phyloP scores from a whole-genome alignment of 2,329 filamentous ascomycete genomes.

The Ophiostoma ulmi region DNA sequence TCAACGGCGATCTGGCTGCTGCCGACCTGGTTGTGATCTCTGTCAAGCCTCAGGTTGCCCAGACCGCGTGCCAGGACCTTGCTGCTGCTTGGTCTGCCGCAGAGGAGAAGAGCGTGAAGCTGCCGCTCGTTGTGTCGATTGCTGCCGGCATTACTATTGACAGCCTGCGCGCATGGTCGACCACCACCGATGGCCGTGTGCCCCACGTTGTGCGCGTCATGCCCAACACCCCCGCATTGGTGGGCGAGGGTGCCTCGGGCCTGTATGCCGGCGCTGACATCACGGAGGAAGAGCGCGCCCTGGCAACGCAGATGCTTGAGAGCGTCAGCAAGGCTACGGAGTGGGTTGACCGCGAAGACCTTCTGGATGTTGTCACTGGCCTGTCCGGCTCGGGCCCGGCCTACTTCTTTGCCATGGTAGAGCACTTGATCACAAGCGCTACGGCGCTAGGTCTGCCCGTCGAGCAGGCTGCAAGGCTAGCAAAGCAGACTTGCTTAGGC shows the following conservation, averaged over 20 bases:
- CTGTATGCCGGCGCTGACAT: constrained; percentile 43
- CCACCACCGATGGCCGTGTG: constrained; percentile 34
- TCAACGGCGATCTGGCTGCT: constrained; percentile 42
- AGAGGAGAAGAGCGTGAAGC: constrained; percentile 31
- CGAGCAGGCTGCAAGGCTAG: constrained; percentile 47
- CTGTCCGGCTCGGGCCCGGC: constrained; percentile 48
- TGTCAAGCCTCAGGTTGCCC: constrained; percentile 49
- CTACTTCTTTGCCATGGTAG: constrained; percentile 51
- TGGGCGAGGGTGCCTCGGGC: constrained; percentile 48
- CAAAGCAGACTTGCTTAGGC: constrained; percentile 48
- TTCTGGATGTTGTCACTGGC: constrained; percentile 48
- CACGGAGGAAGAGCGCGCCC: constrained; percentile 39
- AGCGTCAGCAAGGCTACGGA: constrained; percentile 46
- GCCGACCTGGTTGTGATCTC: constrained; percentile 47
- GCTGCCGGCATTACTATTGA: constrained; percentile 46
- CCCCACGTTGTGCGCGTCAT: constrained; percentile 48
- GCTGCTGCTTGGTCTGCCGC: constrained; percentile 39
- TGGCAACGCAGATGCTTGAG: constrained; percentile 40
- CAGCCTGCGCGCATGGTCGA: constrained; percentile 42
- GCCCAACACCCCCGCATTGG: constrained; percentile 49
- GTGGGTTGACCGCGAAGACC: constrained; percentile 47
- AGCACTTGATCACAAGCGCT: constrained; percentile 45
- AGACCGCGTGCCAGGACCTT: constrained; percentile 45
- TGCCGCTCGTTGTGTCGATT: constrained; percentile 47
- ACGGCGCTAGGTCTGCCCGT: constrained; percentile 41